Percentiles rank a stretch among this genome's conserved stretches.
phyloP scores from a whole-genome alignment of 2,329 filamentous ascomycete species.

The Penicillium crustosum region DNA sequence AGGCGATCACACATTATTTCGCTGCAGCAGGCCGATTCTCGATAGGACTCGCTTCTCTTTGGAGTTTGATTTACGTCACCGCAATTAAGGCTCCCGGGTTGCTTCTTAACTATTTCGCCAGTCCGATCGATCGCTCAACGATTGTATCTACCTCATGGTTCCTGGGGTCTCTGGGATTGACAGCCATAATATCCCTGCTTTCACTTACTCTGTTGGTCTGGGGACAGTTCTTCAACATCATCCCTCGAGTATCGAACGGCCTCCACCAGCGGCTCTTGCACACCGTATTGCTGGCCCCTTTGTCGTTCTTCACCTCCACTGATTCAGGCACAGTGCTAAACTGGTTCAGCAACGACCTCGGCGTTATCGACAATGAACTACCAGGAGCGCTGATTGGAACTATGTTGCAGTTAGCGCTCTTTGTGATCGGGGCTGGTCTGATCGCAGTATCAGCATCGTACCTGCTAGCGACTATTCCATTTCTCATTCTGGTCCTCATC shows the following conservation, averaged over 20 bases:
- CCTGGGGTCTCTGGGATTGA: background rate
- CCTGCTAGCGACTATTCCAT: background rate
- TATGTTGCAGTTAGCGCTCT: background rate
- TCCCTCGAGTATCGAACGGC: background rate
- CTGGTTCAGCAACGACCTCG: background rate
- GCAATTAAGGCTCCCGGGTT: background rate
- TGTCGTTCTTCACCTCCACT: background rate
- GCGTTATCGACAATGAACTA: background rate
- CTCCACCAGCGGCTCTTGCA: background rate
- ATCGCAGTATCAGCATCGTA: background rate
- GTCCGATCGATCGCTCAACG: background rate
- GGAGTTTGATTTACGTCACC: background rate
- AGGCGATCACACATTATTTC: background rate
- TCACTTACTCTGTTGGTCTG: background rate
- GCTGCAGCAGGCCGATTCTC: background rate
- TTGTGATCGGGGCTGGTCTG: background rate
- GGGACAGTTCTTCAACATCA: background rate
- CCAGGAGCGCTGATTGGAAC: background rate
- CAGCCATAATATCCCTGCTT: background rate
- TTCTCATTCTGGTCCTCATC: background rate
- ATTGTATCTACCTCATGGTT: background rate
- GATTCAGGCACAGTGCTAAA: background rate
- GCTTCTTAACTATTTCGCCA: background rate
- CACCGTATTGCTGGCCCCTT: background rate
- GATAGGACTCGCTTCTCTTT: background rate